Evolutionary conservation across 2,329 filamentous ascomycete species (phyloP).

Genomic region (Pyrenophora tritici-repentis): DNA sequence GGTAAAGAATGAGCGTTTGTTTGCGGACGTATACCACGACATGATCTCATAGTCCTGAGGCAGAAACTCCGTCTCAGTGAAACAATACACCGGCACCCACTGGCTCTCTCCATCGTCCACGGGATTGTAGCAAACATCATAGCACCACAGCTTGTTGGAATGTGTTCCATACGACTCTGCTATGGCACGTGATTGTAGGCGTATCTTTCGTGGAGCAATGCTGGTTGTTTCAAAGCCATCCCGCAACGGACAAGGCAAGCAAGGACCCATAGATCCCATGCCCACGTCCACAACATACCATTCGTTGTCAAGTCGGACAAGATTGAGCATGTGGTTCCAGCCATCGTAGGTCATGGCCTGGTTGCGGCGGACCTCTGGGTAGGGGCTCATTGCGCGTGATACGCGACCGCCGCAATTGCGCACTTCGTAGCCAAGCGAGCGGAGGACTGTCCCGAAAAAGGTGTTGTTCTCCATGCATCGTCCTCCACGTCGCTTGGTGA

Average conservation of each 20-base stretch:
- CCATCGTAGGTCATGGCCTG: constrained; percentile 18
- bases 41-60: constrained; percentile 29
- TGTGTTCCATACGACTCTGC: constrained; percentile 15
- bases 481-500: constrained; percentile 52
- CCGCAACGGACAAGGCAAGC: constrained; percentile 11
- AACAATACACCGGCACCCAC: constrained; percentile 19
- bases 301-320: constrained; percentile 36
- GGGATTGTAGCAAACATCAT: constrained; percentile 15
- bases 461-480: constrained; percentile 64
- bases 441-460: constrained; percentile 56
- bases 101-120: neutral
- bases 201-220: constrained; percentile 12
- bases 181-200: constrained; percentile 14
- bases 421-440: constrained; percentile 54
- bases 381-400: constrained; percentile 18
- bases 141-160: constrained; percentile 17
- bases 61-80: constrained; percentile 30
- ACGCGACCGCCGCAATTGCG: constrained; percentile 23
- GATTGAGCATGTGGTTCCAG: constrained; percentile 49
- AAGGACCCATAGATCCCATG: constrained; percentile 31
- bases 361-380: constrained; percentile 12
- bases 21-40: constrained; percentile 30
- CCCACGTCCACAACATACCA: constrained; percentile 45
- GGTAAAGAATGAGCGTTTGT: constrained; percentile 22
- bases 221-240: constrained; percentile 19